Percentiles rank a stretch among this genome's conserved stretches.
phyloP scores from a whole-genome alignment of 129 eudicot genomes.

The Arctium lappa region DNA sequence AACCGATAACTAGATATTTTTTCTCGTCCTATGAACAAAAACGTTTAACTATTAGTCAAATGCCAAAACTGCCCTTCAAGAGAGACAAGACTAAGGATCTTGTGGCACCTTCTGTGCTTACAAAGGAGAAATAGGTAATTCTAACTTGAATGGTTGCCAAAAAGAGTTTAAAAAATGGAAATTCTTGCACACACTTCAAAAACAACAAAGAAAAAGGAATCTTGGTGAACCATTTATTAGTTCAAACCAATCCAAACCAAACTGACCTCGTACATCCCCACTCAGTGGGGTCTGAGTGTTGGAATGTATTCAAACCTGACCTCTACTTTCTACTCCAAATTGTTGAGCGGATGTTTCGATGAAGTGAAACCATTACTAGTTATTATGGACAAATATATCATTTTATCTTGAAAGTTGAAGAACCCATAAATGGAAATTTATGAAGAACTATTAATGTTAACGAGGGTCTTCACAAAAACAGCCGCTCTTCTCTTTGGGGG shows the following conservation, averaged over 20 bases:
- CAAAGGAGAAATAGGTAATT: background rate
- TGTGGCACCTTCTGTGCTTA: background rate
- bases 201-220: no score
- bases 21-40: background rate
- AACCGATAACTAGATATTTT: background rate
- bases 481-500: background rate
- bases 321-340: no score
- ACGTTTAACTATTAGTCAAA: background rate
- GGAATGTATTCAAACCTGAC: no score
- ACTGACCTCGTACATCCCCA: background rate
- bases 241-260: background rate
- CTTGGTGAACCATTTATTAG: background rate
- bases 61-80: constrained; percentile 13
- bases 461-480: background rate
- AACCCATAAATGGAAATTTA: background rate
- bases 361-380: background rate
- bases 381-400: background rate
- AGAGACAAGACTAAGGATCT: background rate
- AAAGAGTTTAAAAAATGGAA: no score
- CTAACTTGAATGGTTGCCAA: background rate
- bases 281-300: no score
- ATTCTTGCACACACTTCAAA: no score
- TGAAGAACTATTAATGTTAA: background rate
- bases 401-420: constrained; percentile 3
- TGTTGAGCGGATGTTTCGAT: background rate